phyloP scores from a whole-genome alignment of 371 early-diverging fungal genomes.

The Mucor circinelloides region DNA sequence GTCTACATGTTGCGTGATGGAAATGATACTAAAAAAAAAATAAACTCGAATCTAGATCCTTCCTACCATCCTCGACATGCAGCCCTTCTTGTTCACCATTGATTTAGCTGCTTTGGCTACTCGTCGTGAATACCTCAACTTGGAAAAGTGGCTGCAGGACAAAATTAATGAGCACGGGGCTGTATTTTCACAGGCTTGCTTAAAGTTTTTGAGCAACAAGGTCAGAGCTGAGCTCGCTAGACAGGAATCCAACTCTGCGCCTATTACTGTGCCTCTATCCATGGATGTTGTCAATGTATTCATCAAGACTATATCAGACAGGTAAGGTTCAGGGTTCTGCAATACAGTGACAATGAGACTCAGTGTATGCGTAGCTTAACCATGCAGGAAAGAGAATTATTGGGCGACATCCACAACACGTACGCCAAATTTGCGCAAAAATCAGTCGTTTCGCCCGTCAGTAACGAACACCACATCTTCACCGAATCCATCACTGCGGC shows the following conservation, averaged over 20 bases:
- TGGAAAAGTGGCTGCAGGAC: slow-evolving; percentile 90
- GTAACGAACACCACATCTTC: not conserved
- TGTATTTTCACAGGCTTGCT: slow-evolving; percentile 69
- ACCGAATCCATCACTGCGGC: not conserved
- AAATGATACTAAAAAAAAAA: not conserved
- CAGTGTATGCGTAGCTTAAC: not conserved
- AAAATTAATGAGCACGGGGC: slow-evolving; percentile 69
- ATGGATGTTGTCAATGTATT: slow-evolving; percentile 73
- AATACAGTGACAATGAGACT: not conserved
- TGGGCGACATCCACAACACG: slow-evolving; percentile 23
- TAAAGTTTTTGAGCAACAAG: slow-evolving; percentile 81
- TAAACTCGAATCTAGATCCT: slow-evolving; percentile 63
- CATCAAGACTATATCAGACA: slow-evolving; percentile 65
- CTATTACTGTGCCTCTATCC: slow-evolving; percentile 63
- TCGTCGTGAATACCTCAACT: slow-evolving; percentile 77
- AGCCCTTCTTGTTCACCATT: slow-evolving; percentile 75
- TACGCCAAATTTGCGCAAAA: slow-evolving; percentile 16
- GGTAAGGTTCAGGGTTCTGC: slow-evolving; percentile 31
- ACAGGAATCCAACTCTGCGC: slow-evolving; percentile 38
- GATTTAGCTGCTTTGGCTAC: slow-evolving; percentile 87
- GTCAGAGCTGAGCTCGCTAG: slow-evolving; percentile 52
- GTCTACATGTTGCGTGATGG: too few species aligned
- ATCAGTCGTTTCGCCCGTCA: not conserved
- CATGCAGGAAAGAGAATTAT: slow-evolving; percentile 16
- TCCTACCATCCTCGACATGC: slow-evolving; percentile 69